phyloP scores from a whole-genome alignment of 2,329 filamentous ascomycete genomes.

The Aureobasidium pullulans region DNA sequence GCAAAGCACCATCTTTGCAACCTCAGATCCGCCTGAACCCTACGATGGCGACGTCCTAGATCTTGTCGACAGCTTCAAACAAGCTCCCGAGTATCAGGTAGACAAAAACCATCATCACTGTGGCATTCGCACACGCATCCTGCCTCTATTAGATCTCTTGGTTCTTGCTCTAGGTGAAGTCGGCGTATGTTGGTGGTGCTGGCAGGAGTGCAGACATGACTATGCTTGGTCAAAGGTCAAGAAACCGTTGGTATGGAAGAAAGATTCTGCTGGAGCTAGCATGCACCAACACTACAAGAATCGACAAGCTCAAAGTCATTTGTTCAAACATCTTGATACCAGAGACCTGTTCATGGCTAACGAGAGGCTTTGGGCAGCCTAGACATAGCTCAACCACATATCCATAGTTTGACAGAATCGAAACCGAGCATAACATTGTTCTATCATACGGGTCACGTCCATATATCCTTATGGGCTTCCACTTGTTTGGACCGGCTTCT shows the following conservation, averaged over 20 bases:
- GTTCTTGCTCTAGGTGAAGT: conserved; percentile 37
- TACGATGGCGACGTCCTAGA: conserved; percentile 56
- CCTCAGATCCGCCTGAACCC: conserved; percentile 36
- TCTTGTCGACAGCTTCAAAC: conserved; percentile 53
- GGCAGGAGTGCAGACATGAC: conserved; percentile 30
- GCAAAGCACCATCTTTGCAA: conserved; percentile 32
- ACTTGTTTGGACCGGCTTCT: too few species aligned
- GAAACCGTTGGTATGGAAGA: conserved; percentile 32
- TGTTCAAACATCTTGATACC: conserved; percentile 22
- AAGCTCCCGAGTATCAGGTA: conserved; percentile 66
- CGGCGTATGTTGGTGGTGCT: conserved; percentile 41
- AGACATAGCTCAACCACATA: background rate
- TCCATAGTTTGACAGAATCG: too few species aligned
- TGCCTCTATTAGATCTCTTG: conserved; percentile 60
- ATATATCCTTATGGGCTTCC: too few species aligned
- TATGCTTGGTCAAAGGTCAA: conserved; percentile 41
- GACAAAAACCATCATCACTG: conserved; percentile 68
- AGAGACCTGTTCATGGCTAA: conserved; percentile 26
- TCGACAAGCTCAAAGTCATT: conserved; percentile 17
- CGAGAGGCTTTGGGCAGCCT: conserved; percentile 25
- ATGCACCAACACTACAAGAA: conserved; percentile 7
- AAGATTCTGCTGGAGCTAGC: conserved; percentile 18
- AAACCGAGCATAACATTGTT: too few species aligned
- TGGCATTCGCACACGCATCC: conserved; percentile 57
- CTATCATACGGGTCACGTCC: too few species aligned